phyloP scores from a whole-genome alignment of 2,329 filamentous ascomycete genomes.

The Emmonsiellopsis sp. region DNA sequence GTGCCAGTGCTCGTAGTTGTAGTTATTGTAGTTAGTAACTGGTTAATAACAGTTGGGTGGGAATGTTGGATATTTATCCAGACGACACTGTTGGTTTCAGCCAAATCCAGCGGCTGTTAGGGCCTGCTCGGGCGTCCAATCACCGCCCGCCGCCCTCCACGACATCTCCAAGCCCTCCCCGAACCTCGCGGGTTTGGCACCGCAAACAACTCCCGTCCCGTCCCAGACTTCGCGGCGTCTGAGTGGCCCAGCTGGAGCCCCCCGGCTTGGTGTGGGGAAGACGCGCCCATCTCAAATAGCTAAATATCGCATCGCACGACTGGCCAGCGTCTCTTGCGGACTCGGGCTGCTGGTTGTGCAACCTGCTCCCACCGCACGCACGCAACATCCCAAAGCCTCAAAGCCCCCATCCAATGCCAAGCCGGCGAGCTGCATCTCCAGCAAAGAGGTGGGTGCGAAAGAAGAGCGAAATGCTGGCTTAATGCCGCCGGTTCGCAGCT shows the following conservation, averaged over 20 bases:
- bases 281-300: not conserved
- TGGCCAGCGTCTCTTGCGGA: not conserved
- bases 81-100: too few relatives aligned
- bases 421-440: not conserved
- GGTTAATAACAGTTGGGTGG: too few relatives aligned
- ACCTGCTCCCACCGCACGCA: not conserved
- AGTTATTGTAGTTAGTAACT: too few relatives aligned
- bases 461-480: slow-evolving; percentile 1
- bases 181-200: too few relatives aligned
- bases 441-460: not conserved
- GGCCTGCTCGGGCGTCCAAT: too few relatives aligned
- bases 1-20: too few relatives aligned
- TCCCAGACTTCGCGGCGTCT: not conserved
- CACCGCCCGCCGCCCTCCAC: too few relatives aligned
- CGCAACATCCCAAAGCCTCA: not conserved
- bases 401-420: not conserved
- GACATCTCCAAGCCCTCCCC: too few relatives aligned
- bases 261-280: not conserved
- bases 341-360: slow-evolving; percentile 1
- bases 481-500: slow-evolving; percentile 1
- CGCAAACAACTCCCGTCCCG: too few relatives aligned
- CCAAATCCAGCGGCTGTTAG: too few relatives aligned
- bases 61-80: too few relatives aligned
- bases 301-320: not conserved
- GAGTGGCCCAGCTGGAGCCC: not conserved